Base-by-base conservation (phyloP, 108 stramenopile species). In the Skeletonema tropicum region DNA sequence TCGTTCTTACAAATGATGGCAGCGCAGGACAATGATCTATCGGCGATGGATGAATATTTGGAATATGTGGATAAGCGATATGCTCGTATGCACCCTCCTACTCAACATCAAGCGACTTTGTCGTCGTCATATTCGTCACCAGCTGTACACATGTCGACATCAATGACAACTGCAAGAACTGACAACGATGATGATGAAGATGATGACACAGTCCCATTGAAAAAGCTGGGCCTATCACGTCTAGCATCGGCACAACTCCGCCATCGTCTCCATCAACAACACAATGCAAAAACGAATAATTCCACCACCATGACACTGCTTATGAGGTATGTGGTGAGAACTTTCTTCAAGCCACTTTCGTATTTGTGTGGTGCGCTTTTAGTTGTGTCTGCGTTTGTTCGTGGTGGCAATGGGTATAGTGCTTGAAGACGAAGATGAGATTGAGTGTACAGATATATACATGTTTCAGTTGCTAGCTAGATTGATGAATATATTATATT, bases 391-490 rank as follows among this genome's bases (percentile, higher is more conserved):
- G 1, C 52, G 9, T 55, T 55, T 10, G 21, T 25, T 55, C 52
- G 52, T 4, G 26, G 26, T 29, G n/a, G 52, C 52, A 55, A 55
- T 55, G 52, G 52, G 23, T 55, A 55, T 49, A 23, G 52, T 55
- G 23, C 9, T 2, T 9, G 23, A 23, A 25, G 52, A 45, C n/a
- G 42, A 45, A 2, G 42, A 45, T 4, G 15, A n/a, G 42, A 45
- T 45, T 45, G 15, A 41, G 42, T 45, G 42, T 45, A 7, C 9
- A 11, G 10, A 10, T 45, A 45, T n/a, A 45, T n/a, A 45, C 3
- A 45, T 45, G 42, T 45, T 45, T 45, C 42, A 45, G 3, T 45
- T 41, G 39, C 39, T 45, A 45, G 42, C 15, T 45, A 45, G 42
- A 45, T 45, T 45, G n/a, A n/a, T n/a, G n/a, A n/a, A n/a, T n/a